Conservation (phyloP, 768 basidiomycete species). For the Suillus decipiens region DNA sequence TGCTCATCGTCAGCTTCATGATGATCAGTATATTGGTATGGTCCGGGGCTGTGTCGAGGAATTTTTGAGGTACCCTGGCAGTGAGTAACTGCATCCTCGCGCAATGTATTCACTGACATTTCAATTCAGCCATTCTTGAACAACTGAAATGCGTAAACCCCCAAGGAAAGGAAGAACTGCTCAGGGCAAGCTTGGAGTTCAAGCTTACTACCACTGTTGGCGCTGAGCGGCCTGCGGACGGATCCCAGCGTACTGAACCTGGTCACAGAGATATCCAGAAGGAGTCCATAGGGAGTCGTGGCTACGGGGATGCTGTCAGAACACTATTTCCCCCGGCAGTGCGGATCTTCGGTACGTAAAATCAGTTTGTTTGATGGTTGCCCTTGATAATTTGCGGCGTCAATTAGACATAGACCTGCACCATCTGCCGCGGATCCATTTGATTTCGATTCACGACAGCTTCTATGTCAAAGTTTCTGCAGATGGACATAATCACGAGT, state of each 20-base stretch:
- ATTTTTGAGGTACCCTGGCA: background rate
- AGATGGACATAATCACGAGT: slow-evolving; percentile 2
- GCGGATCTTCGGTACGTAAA: background rate
- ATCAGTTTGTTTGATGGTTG: background rate
- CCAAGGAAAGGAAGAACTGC: background rate
- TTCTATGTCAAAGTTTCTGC: slow-evolving; percentile 11
- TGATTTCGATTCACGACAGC: slow-evolving; percentile 4
- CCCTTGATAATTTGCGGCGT: background rate
- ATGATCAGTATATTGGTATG: slow-evolving; percentile 7
- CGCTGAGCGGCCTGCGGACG: background rate
- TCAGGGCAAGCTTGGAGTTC: slow-evolving; percentile 3
- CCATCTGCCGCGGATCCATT: slow-evolving; percentile 8
- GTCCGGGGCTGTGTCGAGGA: background rate
- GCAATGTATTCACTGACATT: background rate
- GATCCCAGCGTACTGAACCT: background rate
- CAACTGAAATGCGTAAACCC: background rate
- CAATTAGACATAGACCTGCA: slow-evolving; percentile 6
- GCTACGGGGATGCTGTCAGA: background rate
- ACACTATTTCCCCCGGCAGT: background rate
- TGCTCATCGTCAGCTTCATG: slow-evolving; percentile 8
- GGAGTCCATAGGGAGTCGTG: too few relatives aligned
- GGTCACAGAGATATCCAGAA: background rate
- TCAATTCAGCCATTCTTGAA: slow-evolving; percentile 1
- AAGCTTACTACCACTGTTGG: background rate
- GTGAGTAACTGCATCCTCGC: background rate